Conservation (phyloP, 2,329 filamentous ascomycete genomes). For the Aspergillus sp. region DNA sequence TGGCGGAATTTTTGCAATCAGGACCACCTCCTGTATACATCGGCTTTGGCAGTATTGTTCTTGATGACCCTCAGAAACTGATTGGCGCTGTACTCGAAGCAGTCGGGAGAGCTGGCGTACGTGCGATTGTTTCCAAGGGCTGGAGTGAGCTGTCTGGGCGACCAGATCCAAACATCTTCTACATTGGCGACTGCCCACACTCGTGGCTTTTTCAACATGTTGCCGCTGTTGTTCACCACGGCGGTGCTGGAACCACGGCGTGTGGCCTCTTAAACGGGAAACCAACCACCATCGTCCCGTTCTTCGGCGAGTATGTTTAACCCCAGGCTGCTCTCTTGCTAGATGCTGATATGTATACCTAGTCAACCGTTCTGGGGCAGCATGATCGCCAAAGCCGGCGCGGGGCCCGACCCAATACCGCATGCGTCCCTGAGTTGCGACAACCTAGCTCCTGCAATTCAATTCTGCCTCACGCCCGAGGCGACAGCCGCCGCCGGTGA, state of each 20-base stretch:
- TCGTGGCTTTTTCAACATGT: constrained; percentile 52
- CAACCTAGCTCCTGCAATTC: constrained; percentile 39
- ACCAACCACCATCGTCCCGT: constrained; percentile 48
- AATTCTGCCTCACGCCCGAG: constrained; percentile 32
- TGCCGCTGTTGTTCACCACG: constrained; percentile 49
- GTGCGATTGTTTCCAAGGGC: constrained; percentile 47
- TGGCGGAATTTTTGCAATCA: constrained; percentile 35
- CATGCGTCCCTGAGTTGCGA: constrained; percentile 36
- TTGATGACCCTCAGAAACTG: constrained; percentile 40
- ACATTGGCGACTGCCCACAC: constrained; percentile 47
- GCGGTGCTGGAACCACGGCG: constrained; percentile 52
- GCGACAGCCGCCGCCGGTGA: constrained; percentile 27
- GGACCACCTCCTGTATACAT: constrained; percentile 47
- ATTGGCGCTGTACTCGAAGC: constrained; percentile 41
- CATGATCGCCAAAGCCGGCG: constrained; percentile 42
- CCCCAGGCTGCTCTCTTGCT: background rate
- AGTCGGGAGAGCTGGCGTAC: constrained; percentile 37
- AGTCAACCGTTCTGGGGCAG: constrained; percentile 47
- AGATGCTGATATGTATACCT: background rate
- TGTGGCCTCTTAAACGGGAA: constrained; percentile 43
- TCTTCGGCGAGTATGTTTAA: constrained; percentile 44
- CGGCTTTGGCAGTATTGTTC: constrained; percentile 49
- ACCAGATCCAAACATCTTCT: constrained; percentile 33
- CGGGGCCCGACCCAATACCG: constrained; percentile 42
- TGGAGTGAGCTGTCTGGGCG: constrained; percentile 43